These are phyloP conservation scores for Metschnikowia picachoensis DNA, from an alignment of 805 yeast species.

Conservation along the genomic window DNA sequence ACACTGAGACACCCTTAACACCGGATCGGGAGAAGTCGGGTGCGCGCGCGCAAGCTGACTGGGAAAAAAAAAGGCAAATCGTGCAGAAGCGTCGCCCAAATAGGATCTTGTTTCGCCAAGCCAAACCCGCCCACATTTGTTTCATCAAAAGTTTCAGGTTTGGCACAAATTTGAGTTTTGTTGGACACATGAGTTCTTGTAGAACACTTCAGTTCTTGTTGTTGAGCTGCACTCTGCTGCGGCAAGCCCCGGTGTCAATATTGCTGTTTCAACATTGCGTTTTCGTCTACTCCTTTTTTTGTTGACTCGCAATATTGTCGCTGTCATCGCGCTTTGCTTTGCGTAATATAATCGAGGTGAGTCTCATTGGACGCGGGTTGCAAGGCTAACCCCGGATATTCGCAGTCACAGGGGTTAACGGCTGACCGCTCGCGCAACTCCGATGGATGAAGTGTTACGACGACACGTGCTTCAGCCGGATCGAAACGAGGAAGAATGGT, in stretches of 20 bases:
- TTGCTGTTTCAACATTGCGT: not conserved
- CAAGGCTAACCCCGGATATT: conserved; percentile 5
- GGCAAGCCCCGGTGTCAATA: not conserved
- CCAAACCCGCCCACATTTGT: not conserved
- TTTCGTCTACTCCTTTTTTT: not conserved
- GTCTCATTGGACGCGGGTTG: conserved; percentile 4
- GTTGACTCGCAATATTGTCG: not conserved
- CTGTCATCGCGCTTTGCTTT: conserved; percentile 5
- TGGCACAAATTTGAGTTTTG: too few species aligned
- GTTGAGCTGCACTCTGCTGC: not conserved
- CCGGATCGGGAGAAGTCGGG: conserved; percentile 11
- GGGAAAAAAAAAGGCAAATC: not conserved
- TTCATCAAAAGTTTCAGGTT: not conserved
- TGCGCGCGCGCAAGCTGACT: conserved; percentile 5
- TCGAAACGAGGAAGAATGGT: too few species aligned
- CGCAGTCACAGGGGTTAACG: not conserved
- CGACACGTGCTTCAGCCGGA: too few species aligned
- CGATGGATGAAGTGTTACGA: too few species aligned
- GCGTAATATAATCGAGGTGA: conserved; percentile 4
- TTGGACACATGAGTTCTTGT: too few species aligned
- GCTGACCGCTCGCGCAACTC: too few species aligned
- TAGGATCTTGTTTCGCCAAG: not conserved
- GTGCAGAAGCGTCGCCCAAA: not conserved
- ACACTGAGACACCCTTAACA: conserved; percentile 3
- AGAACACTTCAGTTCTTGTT: too few species aligned